phyloP scores from a whole-genome alignment of 176 grass and related monocot species.

The Miscanthus lutarioriparius region DNA sequence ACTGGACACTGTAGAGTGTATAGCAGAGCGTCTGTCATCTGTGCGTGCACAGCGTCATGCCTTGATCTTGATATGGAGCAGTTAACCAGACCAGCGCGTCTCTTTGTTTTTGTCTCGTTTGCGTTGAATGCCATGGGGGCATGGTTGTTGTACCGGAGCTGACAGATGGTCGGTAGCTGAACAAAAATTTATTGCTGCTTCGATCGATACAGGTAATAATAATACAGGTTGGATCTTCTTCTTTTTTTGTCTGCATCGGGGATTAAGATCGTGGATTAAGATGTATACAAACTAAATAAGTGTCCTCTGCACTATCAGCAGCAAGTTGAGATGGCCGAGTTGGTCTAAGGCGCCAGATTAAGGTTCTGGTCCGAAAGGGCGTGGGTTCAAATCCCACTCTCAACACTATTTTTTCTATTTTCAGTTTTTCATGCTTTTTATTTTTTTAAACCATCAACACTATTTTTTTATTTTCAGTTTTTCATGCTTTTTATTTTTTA shows the following conservation, averaged over 20 bases:
- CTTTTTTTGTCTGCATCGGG: too few species aligned
- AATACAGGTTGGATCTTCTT: too few species aligned
- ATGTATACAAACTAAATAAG: too few species aligned
- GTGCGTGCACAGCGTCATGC: not conserved
- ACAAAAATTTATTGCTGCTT: not conserved
- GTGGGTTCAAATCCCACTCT: constrained; percentile 96
- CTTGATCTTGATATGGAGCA: not conserved
- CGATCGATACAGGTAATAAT: not conserved
- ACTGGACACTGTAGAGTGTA: not conserved
- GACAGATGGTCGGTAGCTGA: not conserved
- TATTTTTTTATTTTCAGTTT: too few species aligned
- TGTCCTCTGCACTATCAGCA: too few species aligned
- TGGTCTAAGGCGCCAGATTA: constrained; percentile 86
- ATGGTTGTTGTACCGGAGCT: not conserved
- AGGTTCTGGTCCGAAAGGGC: constrained; percentile 71
- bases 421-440: too few species aligned
- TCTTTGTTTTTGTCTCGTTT: not conserved
- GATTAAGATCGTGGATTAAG: too few species aligned
- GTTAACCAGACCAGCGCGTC: not conserved
- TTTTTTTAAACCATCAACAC: too few species aligned
- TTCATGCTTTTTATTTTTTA: too few species aligned
- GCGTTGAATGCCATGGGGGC: not conserved
- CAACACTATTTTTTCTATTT: not conserved
- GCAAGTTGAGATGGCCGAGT: constrained; percentile 72
- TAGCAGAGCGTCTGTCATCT: not conserved